phyloP scores from a whole-genome alignment of 1,284 basidiomycete species.

The Trichosporon faecale region DNA sequence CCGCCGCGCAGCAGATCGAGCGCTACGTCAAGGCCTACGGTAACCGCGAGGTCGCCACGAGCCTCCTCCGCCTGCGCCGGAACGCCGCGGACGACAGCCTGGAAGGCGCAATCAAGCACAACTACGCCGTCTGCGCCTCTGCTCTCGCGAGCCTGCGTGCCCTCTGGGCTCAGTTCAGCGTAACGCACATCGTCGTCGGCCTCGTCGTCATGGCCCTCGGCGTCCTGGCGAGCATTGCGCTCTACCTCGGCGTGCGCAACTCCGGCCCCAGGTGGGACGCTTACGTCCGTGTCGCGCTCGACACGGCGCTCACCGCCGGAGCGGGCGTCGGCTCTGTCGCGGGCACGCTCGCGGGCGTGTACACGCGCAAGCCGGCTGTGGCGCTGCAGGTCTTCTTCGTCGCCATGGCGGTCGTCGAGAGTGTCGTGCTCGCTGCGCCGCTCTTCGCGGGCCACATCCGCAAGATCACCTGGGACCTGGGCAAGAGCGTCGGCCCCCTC shows the following conservation, averaged over 20 bases:
- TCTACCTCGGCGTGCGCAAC: conserved; percentile 50
- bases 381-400: conserved; percentile 52
- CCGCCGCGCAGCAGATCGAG: conserved; percentile 75
- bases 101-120: conserved; percentile 24
- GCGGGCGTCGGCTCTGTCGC: conserved; percentile 29
- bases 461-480: conserved; percentile 28
- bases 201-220: conserved; percentile 52
- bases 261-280: conserved; percentile 45
- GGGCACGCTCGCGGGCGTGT: conserved; percentile 39
- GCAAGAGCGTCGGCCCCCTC: conserved; percentile 53
- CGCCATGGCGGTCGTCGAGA: conserved; percentile 35
- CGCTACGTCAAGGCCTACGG: conserved; percentile 73
- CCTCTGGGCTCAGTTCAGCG: conserved; percentile 94
- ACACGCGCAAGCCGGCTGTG: conserved; percentile 52
- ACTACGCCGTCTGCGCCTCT: conserved; percentile 59
- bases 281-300: conserved; percentile 44
- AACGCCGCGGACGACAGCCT: conserved; percentile 16
- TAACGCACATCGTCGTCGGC: conserved; percentile 68
- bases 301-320: conserved; percentile 35
- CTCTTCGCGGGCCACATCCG: conserved; percentile 19
- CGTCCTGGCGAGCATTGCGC: conserved; percentile 40
- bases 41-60: conserved; percentile 66
- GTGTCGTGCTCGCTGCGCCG: conserved; percentile 38
- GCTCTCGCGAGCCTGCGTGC: conserved; percentile 70
- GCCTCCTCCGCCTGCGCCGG: conserved; percentile 1